Conservation (phyloP, 805 yeast species). For the Sugiyamaella qingdaonensis region DNA sequence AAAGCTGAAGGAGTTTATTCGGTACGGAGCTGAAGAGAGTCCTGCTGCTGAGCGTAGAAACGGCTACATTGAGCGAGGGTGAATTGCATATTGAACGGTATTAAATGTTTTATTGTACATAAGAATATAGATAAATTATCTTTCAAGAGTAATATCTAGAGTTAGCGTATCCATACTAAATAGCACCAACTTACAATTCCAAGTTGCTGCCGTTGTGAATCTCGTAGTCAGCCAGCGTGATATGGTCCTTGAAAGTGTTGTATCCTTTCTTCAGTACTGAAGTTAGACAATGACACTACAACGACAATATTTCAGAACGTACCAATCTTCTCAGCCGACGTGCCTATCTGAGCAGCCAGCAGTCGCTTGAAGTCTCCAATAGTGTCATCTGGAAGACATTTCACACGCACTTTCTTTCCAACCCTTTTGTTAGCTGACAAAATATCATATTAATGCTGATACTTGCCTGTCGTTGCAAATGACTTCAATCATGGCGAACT, state of each 20-base stretch:
- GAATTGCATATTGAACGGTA: background rate
- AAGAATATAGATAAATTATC: background rate
- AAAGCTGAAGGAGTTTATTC: slow-evolving; percentile 71
- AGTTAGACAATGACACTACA: slow-evolving; percentile 19
- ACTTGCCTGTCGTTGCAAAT: slow-evolving; percentile 62
- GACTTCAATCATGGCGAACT: slow-evolving; percentile 58
- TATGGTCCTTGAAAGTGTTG: slow-evolving; percentile 81
- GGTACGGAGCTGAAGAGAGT: slow-evolving; percentile 50
- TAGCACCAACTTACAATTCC: slow-evolving; percentile 55
- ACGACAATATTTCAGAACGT: slow-evolving; percentile 13
- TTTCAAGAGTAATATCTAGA: slow-evolving; percentile 7
- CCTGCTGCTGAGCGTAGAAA: slow-evolving; percentile 24
- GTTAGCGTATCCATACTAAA: background rate
- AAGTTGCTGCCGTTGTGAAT: slow-evolving; percentile 83
- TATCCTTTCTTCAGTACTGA: slow-evolving; percentile 80
- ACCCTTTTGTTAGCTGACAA: slow-evolving; percentile 40
- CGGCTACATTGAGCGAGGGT: slow-evolving; percentile 26
- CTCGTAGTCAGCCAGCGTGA: slow-evolving; percentile 89
- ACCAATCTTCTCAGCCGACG: slow-evolving; percentile 51
- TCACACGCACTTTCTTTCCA: slow-evolving; percentile 84
- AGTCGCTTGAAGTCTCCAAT: slow-evolving; percentile 88
- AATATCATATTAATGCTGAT: background rate
- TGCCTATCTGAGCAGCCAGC: slow-evolving; percentile 77
- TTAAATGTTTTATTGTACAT: background rate
- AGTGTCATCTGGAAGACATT: slow-evolving; percentile 76